phyloP scores from a whole-genome alignment of 164 flowering plant species.

The Dillenia suffruticosa region DNA sequence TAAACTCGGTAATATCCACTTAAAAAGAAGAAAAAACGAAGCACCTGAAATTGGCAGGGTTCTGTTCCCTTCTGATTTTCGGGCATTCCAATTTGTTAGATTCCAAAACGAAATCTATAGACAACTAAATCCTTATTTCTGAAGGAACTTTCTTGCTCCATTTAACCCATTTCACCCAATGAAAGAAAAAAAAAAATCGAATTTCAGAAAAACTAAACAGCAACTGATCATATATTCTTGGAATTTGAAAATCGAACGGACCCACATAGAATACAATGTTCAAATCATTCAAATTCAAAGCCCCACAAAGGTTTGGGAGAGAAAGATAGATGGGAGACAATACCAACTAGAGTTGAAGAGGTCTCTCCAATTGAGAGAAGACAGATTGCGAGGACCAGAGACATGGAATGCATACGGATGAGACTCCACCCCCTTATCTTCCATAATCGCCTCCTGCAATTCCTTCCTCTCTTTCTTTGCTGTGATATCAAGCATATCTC shows the following conservation, averaged over 20 bases:
- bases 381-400: conserved; percentile 11
- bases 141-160: not conserved
- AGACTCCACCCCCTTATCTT: not conserved
- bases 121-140: too few species aligned
- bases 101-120: too few species aligned
- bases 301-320: not conserved
- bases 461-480: not conserved
- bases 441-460: not conserved
- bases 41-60: too few species aligned
- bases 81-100: too few species aligned
- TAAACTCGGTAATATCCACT: too few species aligned
- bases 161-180: too few species aligned
- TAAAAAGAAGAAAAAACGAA: too few species aligned
- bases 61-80: too few species aligned
- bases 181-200: too few species aligned
- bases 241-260: too few species aligned
- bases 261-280: not conserved
- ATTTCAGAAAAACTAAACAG: too few species aligned
- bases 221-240: not conserved
- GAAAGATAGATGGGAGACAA: not conserved
- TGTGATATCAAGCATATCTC: too few species aligned
- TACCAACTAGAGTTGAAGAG: conserved; percentile 17
- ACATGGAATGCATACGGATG: conserved; percentile 13
- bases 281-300: not conserved
- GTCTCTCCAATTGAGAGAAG: conserved; percentile 16